phyloP scores from a whole-genome alignment of 768 basidiomycete species.

The Tylopilus balloui region DNA sequence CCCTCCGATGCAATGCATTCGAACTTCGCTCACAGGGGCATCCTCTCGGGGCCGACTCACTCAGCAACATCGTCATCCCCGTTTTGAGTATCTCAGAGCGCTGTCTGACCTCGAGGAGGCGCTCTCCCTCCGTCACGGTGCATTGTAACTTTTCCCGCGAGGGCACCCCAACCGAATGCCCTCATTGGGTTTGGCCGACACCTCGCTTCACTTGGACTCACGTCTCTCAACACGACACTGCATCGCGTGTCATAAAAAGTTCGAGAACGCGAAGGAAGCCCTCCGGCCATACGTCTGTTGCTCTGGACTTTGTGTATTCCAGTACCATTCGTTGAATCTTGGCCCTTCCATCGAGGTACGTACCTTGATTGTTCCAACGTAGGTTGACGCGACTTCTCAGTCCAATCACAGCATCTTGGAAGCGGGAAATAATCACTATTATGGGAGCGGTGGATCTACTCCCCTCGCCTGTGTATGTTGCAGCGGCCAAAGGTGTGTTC shows the following conservation, averaged over 20 bases:
- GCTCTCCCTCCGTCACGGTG: neutral
- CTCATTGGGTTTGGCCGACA: neutral
- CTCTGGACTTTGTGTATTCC: constrained; percentile 61
- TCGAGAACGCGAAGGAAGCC: constrained; percentile 49
- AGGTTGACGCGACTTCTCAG: neutral
- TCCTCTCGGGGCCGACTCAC: too few species aligned
- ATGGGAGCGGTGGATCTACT: constrained; percentile 63
- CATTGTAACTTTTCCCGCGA: neutral
- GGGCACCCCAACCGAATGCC: neutral
- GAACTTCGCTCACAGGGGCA: too few species aligned
- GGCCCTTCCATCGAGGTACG: constrained; percentile 65
- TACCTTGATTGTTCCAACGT: neutral
- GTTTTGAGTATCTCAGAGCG: too few species aligned
- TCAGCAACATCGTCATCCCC: neutral
- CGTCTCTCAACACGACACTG: constrained; percentile 68
- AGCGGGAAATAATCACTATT: constrained; percentile 72
- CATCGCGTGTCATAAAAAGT: constrained; percentile 68
- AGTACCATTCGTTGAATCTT: constrained; percentile 60
- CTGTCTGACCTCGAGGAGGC: neutral
- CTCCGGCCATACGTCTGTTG: constrained; percentile 75
- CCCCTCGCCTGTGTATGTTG: constrained; percentile 55
- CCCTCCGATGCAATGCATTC: too few species aligned
- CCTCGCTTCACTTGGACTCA: neutral
- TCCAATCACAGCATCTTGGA: neutral
- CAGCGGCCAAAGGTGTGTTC: constrained; percentile 49